Conservation (phyloP, 176 grass and related monocot genomes). For the Triticum turgidum region DNA sequence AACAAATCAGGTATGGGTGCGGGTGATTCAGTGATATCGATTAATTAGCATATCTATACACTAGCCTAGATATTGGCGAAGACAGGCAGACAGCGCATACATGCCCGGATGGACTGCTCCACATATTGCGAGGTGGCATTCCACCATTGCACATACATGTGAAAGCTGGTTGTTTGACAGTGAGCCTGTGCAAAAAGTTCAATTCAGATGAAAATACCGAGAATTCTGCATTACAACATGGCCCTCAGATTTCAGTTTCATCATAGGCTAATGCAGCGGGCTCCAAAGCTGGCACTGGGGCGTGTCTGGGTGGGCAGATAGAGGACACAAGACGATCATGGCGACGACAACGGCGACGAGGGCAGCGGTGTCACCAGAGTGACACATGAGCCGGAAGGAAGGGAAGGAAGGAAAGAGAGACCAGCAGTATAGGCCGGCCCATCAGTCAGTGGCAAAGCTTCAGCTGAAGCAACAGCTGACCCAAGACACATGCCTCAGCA, state of each 20-base stretch:
- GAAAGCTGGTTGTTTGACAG: not conserved
- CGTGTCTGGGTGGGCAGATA: not conserved
- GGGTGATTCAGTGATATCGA: not conserved
- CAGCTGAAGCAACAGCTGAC: no score
- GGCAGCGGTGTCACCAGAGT: not conserved
- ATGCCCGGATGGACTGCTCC: not conserved
- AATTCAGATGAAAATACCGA: not conserved
- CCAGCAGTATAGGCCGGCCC: not conserved
- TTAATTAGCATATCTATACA: no score
- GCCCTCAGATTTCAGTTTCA: constrained; percentile 37
- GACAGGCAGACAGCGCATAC: no score
- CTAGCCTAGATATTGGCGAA: not conserved
- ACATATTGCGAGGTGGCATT: not conserved
- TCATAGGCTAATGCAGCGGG: constrained; percentile 14
- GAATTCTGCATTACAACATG: not conserved
- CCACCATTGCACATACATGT: not conserved
- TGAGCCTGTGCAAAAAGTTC: not conserved
- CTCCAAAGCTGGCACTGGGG: constrained; percentile 33
- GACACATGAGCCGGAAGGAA: not conserved
- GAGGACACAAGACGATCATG: not conserved
- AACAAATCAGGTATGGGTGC: not conserved
- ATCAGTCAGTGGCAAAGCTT: not conserved
- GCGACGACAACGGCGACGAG: not conserved
- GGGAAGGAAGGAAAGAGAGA: not conserved
- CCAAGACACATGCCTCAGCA: not conserved